Percentiles rank a stretch among this genome's conserved stretches.
Evolutionary conservation across 805 yeast genomes (phyloP).

Genomic region (Clavispora vitiphila): DNA sequence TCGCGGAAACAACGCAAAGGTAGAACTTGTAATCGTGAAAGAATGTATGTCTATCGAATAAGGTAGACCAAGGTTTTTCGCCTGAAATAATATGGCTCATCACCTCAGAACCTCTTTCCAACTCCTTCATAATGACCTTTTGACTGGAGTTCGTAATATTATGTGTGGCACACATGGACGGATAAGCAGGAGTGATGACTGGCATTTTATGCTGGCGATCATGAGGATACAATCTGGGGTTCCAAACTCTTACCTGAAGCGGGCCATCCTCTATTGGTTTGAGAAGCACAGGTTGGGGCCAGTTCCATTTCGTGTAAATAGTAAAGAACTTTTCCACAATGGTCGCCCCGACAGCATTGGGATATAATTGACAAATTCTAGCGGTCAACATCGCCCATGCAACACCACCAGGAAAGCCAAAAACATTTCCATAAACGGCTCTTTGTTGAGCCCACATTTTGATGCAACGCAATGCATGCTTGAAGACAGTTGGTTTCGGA

Average conservation of each 20-base stretch:
- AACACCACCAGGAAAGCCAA: constrained; percentile 99
- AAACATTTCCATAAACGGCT: constrained; percentile 89
- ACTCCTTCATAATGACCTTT: constrained; percentile 71
- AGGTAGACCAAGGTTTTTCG: constrained; percentile 64
- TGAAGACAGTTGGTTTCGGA: constrained; percentile 89
- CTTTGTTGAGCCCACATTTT: constrained; percentile 96
- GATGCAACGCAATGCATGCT: constrained; percentile 86
- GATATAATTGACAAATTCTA: constrained; percentile 91
- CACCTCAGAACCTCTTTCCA: constrained; percentile 68
- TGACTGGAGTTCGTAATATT: constrained; percentile 89
- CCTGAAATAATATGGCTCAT: constrained; percentile 65
- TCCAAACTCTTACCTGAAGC: constrained; percentile 93
- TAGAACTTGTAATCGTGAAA: constrained; percentile 84
- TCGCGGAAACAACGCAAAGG: constrained; percentile 72
- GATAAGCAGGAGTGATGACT: constrained; percentile 96
- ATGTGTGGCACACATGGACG: constrained; percentile 99
- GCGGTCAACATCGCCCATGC: constrained; percentile 99
- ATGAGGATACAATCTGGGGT: constrained; percentile 83
- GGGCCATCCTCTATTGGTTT: constrained; percentile 97
- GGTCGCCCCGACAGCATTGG: constrained; percentile 91
- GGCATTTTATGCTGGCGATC: constrained; percentile 95
- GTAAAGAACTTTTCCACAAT: constrained; percentile 86
- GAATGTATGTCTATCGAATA: constrained; percentile 76
- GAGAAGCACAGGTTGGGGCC: constrained; percentile 97
- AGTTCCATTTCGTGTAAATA: constrained; percentile 84